Evolutionary conservation across 2,329 filamentous ascomycete genomes (phyloP).

Genomic region (Parastagonospora nodorum): DNA sequence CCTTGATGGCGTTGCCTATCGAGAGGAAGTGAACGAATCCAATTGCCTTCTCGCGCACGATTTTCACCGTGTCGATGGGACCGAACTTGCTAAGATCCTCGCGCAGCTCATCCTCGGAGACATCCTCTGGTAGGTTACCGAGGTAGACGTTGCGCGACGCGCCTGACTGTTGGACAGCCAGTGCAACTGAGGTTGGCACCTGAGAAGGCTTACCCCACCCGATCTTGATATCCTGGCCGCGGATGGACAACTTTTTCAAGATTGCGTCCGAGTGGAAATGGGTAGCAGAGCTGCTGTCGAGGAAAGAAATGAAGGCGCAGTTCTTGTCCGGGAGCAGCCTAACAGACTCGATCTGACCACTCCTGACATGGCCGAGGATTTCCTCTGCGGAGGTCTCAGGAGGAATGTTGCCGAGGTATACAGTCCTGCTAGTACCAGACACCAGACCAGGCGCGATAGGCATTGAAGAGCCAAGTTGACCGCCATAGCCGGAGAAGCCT

Average conservation of each 20-base stretch:
- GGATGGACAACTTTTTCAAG: slow-evolving; percentile 98
- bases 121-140: slow-evolving; percentile 88
- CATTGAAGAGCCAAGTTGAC: slow-evolving; percentile 74
- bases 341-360: slow-evolving; percentile 98
- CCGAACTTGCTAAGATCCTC: slow-evolving; percentile 97
- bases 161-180: slow-evolving; percentile 95
- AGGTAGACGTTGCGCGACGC: slow-evolving; percentile 97
- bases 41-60: slow-evolving; percentile 97
- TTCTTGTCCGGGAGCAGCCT: slow-evolving; percentile 97
- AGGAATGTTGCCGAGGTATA: slow-evolving; percentile 98
- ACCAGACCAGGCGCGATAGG: slow-evolving; percentile 79
- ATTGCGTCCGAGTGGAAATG: slow-evolving; percentile 99
- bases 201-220: slow-evolving; percentile 99
- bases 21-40: slow-evolving; percentile 97
- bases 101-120: slow-evolving; percentile 86
- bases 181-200: slow-evolving; percentile 94
- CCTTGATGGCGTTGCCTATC: slow-evolving; percentile 97
- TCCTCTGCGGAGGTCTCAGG: slow-evolving; percentile 96
- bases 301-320: slow-evolving; percentile 98
- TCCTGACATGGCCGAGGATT: slow-evolving; percentile 92
- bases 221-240: slow-evolving; percentile 99
- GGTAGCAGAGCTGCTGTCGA: slow-evolving; percentile 95
- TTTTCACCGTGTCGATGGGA: slow-evolving; percentile 94
- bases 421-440: slow-evolving; percentile 90
- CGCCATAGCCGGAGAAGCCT: slow-evolving; percentile 68